Evolutionary conservation across 441 rosid genomes (phyloP), one percentile per base, ranked within the genome.

Genomic region (Adansonia madagascariensis): DNA sequence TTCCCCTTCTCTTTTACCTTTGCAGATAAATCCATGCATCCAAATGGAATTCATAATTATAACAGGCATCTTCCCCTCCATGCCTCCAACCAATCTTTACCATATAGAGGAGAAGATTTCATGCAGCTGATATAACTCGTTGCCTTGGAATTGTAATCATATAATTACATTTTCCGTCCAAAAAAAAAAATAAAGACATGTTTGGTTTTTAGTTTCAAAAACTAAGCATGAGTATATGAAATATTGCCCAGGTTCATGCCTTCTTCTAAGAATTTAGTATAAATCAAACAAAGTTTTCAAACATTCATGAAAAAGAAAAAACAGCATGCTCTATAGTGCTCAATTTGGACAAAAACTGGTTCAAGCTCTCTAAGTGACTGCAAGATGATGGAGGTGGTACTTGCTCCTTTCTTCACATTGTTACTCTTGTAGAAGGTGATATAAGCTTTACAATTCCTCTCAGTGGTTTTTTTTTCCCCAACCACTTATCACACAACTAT

Each of bases 1-100:
- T 68, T 68, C 57, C 10, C 55, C 1, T 18, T 69, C 73, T 69
- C 55, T 43, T 61, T 62, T 62, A 31, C 9, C 67, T 5, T 61
- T 62, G 67, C 67, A 62, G 44, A 62, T 31, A 11, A 43, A 64
- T 8, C 73, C 56, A 70, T 27, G 60, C 41, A 52, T 15, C 44
- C 56, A 41, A 50, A 39, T 6, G 4, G 27, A 65, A 64, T 39
- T 5, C 0, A 12, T 62, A 12, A 12, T 62, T 62, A 62, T 31
- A 56, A 56, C 0, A 3, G 41, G 43, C 43, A 66, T 18, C 71
- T 39, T 41, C 5, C 50, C 14, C 71, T 67, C 71, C n/a, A 44
- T 3, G 7, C 7, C 31, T 67, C 53, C 35, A 66, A 24, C 15
- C 44, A 27, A 62, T 62, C 44, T 31, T 61, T 27, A 62, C 17